Conservation (phyloP, 768 basidiomycete genomes). For the Tephrocybe sp. region DNA sequence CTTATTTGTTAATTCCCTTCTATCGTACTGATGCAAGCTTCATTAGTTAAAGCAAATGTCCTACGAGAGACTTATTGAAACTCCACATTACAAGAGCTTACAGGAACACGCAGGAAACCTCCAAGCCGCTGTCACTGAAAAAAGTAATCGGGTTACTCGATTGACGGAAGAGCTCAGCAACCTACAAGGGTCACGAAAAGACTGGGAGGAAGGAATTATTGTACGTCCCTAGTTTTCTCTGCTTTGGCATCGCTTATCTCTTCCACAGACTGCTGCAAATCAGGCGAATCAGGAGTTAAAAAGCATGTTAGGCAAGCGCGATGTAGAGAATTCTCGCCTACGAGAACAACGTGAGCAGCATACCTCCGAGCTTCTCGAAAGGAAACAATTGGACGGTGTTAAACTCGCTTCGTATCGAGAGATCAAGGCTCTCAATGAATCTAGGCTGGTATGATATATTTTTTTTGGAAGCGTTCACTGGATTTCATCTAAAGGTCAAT, state of each 20-base stretch:
- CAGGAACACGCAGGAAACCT: constrained; percentile 50
- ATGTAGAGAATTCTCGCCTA: constrained; percentile 63
- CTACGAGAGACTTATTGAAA: constrained; percentile 43
- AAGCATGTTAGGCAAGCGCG: constrained; percentile 56
- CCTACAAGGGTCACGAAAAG: constrained; percentile 35
- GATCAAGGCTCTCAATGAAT: constrained; percentile 60
- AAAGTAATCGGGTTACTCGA: constrained; percentile 32
- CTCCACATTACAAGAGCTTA: constrained; percentile 53
- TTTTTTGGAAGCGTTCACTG: neutral
- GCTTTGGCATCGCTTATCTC: constrained; percentile 8
- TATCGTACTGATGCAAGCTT: neutral
- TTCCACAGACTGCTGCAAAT: constrained; percentile 32
- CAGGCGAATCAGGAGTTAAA: constrained; percentile 64
- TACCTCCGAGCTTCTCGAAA: constrained; percentile 62
- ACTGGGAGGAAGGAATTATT: constrained; percentile 42
- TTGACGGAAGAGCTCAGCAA: constrained; percentile 43
- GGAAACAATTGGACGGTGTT: constrained; percentile 58
- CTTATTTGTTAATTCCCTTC: neutral
- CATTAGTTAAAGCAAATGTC: constrained; percentile 39
- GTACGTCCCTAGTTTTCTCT: constrained; percentile 31
- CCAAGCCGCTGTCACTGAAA: constrained; percentile 39
- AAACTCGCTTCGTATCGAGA: constrained; percentile 62
- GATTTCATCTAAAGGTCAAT: constrained; percentile 10
- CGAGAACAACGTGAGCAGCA: constrained; percentile 72
- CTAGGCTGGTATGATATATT: constrained; percentile 44